Evolutionary conservation across 1,284 basidiomycete genomes (phyloP).

Genomic region (Marasmius fiardii): DNA sequence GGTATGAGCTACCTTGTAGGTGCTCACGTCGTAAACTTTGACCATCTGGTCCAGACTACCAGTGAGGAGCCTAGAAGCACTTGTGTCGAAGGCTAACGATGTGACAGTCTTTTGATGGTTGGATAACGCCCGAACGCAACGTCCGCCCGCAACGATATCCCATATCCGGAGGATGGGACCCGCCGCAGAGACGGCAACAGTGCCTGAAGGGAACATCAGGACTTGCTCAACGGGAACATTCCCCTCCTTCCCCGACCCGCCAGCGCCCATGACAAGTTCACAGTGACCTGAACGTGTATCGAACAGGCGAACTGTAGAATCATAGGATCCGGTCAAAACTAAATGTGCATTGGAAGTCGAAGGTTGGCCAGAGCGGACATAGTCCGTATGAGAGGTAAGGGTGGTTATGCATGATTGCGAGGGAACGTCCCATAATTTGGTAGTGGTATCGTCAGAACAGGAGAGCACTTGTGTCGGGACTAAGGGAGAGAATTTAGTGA

Average conservation of each 20-base stretch:
- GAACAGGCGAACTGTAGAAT: constrained; percentile 87
- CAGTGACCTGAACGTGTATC: constrained; percentile 81
- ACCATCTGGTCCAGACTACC: constrained; percentile 96
- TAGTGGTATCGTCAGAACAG: constrained; percentile 95
- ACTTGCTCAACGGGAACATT: constrained; percentile 89
- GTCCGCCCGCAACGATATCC: constrained; percentile 92
- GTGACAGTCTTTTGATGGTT: constrained; percentile 99
- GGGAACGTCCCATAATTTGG: constrained; percentile 93
- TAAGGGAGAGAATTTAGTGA: constrained; percentile 87
- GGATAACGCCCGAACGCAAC: constrained; percentile 84
- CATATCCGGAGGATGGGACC: constrained; percentile 94
- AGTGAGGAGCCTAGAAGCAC: constrained; percentile 78
- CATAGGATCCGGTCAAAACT: constrained; percentile 92
- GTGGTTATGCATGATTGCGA: constrained; percentile 81
- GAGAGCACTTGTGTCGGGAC: constrained; percentile 85
- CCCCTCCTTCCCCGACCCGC: constrained; percentile 34
- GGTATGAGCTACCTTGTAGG: constrained; percentile 95
- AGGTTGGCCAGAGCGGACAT: constrained; percentile 91
- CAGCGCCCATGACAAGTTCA: constrained; percentile 79
- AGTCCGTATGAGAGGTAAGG: constrained; percentile 88
- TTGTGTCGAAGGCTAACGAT: constrained; percentile 77
- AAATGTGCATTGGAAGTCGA: constrained; percentile 82
- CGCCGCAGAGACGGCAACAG: constrained; percentile 81
- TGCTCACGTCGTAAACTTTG: constrained; percentile 96
- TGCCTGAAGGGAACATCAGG: constrained; percentile 90